Percentiles rank a stretch among this genome's conserved stretches.
phyloP scores from a whole-genome alignment of 148 eudicot species.

The Rhododendron henanense region DNA sequence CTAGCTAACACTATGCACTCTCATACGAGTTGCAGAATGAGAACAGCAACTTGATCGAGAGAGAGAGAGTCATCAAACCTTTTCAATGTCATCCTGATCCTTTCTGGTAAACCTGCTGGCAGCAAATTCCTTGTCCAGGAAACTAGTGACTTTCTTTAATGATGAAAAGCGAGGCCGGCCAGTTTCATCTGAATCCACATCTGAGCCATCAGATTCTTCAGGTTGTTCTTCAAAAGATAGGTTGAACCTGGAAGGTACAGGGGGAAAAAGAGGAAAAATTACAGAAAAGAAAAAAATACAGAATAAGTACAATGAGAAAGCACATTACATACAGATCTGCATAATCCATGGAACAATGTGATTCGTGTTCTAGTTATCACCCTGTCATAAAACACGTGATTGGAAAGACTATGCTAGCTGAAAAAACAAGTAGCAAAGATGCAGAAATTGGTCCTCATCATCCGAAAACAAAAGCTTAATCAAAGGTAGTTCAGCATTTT shows the following conservation, averaged over 20 bases:
- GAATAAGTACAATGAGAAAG: not conserved
- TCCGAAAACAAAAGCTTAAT: too few species aligned
- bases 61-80: conserved; percentile 20
- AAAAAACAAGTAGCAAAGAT: not conserved
- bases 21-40: not conserved
- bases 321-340: not conserved
- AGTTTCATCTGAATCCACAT: conserved; percentile 39
- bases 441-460: too few species aligned
- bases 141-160: conserved; percentile 40
- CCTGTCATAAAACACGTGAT: not conserved
- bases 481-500: too few species aligned
- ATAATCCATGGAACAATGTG: not conserved
- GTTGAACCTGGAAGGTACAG: conserved; percentile 48
- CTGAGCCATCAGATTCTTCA: conserved; percentile 52
- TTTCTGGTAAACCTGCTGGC: conserved; percentile 65
- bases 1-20: not conserved
- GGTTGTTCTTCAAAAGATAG: conserved; percentile 47
- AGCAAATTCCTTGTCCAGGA: conserved; percentile 61
- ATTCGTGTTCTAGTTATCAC: not conserved
- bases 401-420: not conserved
- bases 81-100: conserved; percentile 55
- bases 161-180: conserved; percentile 63
- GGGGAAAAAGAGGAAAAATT: not conserved
- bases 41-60: not conserved
- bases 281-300: not conserved